Percentiles rank a stretch among this genome's conserved stretches.
phyloP scores from a whole-genome alignment of 2,329 filamentous ascomycete species.

The Grosmannia clavigera region DNA sequence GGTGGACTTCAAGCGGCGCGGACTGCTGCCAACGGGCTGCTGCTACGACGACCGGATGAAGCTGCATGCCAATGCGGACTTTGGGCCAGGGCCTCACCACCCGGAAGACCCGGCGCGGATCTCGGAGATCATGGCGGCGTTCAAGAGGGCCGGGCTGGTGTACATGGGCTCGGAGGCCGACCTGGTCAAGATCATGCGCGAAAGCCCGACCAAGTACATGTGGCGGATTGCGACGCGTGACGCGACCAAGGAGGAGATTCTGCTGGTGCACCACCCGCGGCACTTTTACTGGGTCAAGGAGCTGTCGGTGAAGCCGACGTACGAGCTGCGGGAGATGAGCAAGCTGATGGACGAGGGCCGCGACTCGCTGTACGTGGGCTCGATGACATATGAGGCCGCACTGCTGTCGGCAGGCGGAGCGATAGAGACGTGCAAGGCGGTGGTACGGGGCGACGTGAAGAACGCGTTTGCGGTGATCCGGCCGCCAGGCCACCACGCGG shows the following conservation, averaged over 20 bases:
- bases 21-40: conserved; percentile 56
- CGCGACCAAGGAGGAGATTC: conserved; percentile 70
- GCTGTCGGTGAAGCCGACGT: conserved; percentile 39
- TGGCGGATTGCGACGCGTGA: conserved; percentile 67
- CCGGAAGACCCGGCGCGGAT: conserved; percentile 91
- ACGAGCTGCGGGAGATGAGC: conserved; percentile 58
- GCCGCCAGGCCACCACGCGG: conserved; percentile 90
- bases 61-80: conserved; percentile 78
- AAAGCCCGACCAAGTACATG: conserved; percentile 49
- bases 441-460: conserved; percentile 71
- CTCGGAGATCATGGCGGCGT: conserved; percentile 81
- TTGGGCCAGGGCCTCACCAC: conserved; percentile 63
- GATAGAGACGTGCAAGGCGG: conserved; percentile 91
- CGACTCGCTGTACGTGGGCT: conserved; percentile 74
- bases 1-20: conserved; percentile 26
- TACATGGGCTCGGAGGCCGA: conserved; percentile 46
- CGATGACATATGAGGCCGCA: conserved; percentile 68
- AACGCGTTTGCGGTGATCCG: conserved; percentile 94
- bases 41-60: conserved; percentile 96
- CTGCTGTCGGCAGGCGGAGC: conserved; percentile 80
- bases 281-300: conserved; percentile 69
- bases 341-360: conserved; percentile 47
- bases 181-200: conserved; percentile 36
- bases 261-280: conserved; percentile 60
- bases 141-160: conserved; percentile 70